Evolutionary conservation across 1,284 basidiomycete species (phyloP), one percentile per base, ranked within the genome.

Genomic region (Microbotryum lychnidis-dioicae): DNA sequence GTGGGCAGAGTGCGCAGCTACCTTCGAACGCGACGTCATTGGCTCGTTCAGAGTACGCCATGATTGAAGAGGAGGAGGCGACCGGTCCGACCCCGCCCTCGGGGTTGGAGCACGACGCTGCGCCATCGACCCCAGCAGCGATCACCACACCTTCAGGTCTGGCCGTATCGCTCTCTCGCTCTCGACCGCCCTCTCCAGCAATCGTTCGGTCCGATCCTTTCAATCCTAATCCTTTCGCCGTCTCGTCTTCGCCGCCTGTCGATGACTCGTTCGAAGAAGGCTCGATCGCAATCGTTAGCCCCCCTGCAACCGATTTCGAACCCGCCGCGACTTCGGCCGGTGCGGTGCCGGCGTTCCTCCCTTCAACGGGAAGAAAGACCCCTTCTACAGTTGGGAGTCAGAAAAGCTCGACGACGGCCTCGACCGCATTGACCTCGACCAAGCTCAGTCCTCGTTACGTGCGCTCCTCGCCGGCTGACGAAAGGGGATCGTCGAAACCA

Each of bases 291-390:
- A 16, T 5, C 16, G 29, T 14, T 2, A 16, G 58, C 1, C 54
- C 64, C 3, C 61, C 61, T 0, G n/a, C 51, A 4, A 63, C 61
- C 42, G 64, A 66, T 25, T 66, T 61, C 50, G 57, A 66, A n/a
- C 61, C 64, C 2, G 45, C 61, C 4, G 55, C 56, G 21, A 45
- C 59, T 2, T 27, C 59, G 9, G 27, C 48, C 3, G 61, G 61
- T 5, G 61, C 63, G 1, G 47, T 52, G 0, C 61, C 64, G 7
- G 66, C 66, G 2, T 68, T 68, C 54, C 61, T 67, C 14, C 63
- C 66, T 6, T 59, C 66, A 3, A 29, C 44, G 0, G 54, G 56
- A 16, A 58, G 51, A 50, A 63, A 63, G 57, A 20, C 29, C 4
- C 33, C 42, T 25, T 31, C 61, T 9, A 9, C 56, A 7, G 18